These are phyloP conservation scores for Saxophila tyrrhenica DNA, from an alignment of 495 filamentous ascomycete species.

Conservation along the genomic window DNA sequence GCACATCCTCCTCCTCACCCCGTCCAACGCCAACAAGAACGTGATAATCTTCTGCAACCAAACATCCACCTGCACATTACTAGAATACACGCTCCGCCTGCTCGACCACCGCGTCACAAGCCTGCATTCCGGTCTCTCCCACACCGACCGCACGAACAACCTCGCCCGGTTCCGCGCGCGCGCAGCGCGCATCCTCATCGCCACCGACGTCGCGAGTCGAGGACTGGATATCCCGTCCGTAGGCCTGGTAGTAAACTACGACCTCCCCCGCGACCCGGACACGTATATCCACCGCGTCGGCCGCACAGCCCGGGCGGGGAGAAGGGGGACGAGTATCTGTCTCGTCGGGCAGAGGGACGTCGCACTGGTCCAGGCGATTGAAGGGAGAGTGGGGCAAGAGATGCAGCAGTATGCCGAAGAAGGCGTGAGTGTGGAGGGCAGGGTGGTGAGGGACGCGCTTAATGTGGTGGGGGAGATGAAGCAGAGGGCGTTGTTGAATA, in stretches of 20 bases:
- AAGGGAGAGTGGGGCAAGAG: slow-evolving; percentile 65
- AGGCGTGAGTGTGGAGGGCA: slow-evolving; percentile 75
- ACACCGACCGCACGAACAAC: slow-evolving; percentile 72
- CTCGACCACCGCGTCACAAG: slow-evolving; percentile 84
- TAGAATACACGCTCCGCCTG: slow-evolving; percentile 73
- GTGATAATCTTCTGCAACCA: slow-evolving; percentile 93
- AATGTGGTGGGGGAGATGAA: slow-evolving; percentile 89
- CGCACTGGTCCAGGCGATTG: slow-evolving; percentile 73
- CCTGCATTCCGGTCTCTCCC: slow-evolving; percentile 74
- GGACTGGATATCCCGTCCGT: slow-evolving; percentile 95
- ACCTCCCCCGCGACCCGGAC: slow-evolving; percentile 87
- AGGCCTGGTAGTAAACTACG: slow-evolving; percentile 83
- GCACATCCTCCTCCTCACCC: slow-evolving; percentile 76
- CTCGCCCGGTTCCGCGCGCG: slow-evolving; percentile 81
- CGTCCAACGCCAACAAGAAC: slow-evolving; percentile 58
- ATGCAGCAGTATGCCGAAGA: slow-evolving; percentile 79
- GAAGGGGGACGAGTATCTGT: slow-evolving; percentile 69
- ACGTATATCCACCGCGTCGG: slow-evolving; percentile 97
- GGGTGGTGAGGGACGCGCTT: slow-evolving; percentile 70
- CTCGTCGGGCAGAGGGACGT: slow-evolving; percentile 90
- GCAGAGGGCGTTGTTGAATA: slow-evolving; percentile 72
- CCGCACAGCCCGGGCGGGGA: slow-evolving; percentile 84
- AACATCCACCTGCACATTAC: slow-evolving; percentile 72
- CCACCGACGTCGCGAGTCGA: slow-evolving; percentile 90
- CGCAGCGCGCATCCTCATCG: slow-evolving; percentile 84